These are phyloP conservation scores for Penicillium subrubescens DNA, from an alignment of 495 filamentous ascomycete species.

Conservation along the genomic window DNA sequence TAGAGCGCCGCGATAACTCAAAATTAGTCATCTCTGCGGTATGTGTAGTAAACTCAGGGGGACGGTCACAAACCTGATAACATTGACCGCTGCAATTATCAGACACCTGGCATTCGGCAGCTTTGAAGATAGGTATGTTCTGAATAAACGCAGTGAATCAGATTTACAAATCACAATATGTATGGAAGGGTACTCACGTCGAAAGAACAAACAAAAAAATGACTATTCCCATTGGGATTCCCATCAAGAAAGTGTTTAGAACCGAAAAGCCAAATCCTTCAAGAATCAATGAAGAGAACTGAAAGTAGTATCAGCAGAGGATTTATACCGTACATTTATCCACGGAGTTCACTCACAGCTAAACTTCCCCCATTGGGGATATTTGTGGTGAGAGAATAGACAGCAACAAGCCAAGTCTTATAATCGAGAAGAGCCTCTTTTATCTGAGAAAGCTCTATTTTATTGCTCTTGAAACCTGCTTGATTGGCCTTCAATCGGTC, in stretches of 20 bases:
- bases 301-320: too few species aligned
- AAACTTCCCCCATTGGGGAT: too few species aligned
- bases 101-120: constrained; percentile 1
- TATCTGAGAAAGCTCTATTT: too few species aligned
- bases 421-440: too few species aligned
- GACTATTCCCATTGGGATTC: background rate
- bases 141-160: background rate
- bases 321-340: too few species aligned
- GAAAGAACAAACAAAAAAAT: constrained; percentile 1
- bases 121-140: constrained; percentile 2
- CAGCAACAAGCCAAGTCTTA: too few species aligned
- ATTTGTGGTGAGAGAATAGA: too few species aligned
- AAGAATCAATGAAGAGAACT: background rate
- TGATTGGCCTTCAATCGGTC: too few species aligned
- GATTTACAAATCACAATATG: constrained; percentile 1
- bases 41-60: background rate
- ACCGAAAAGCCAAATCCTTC: background rate
- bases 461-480: too few species aligned
- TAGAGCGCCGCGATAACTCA: too few species aligned
- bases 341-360: too few species aligned
- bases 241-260: constrained; percentile 2
- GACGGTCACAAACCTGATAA: background rate
- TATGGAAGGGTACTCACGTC: background rate
- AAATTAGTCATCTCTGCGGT: background rate
- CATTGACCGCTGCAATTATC: constrained; percentile 1